phyloP scores from a whole-genome alignment of 1,284 basidiomycete species.

The Ganoderma meredithae region DNA sequence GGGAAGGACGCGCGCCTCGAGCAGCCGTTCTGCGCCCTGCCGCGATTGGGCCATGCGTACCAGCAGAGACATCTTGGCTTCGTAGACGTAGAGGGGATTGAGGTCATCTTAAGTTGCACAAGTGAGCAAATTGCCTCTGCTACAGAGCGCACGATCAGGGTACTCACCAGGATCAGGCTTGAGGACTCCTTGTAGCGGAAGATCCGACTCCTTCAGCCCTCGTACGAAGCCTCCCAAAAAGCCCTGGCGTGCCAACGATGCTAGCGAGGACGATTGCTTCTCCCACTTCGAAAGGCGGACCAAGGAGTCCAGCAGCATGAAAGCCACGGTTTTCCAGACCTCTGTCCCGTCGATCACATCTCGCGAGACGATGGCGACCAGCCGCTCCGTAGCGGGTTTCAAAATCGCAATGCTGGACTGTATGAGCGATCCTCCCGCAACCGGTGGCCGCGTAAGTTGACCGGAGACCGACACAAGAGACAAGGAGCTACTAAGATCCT shows the following conservation, averaged over 20 bases:
- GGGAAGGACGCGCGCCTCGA: slow-evolving; percentile 83
- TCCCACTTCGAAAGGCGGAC: slow-evolving; percentile 72
- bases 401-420: slow-evolving; percentile 67
- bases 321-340: slow-evolving; percentile 96
- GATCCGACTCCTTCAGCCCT: slow-evolving; percentile 86
- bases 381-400: slow-evolving; percentile 73
- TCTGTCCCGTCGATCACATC: slow-evolving; percentile 96
- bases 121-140: not conserved
- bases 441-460: slow-evolving; percentile 34
- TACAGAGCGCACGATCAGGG: not conserved
- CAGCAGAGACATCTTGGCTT: slow-evolving; percentile 91
- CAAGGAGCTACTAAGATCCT: slow-evolving; percentile 50
- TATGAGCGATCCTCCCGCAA: slow-evolving; percentile 57
- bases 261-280: slow-evolving; percentile 64
- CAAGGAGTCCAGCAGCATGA: slow-evolving; percentile 85
- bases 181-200: slow-evolving; percentile 80
- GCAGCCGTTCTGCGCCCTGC: slow-evolving; percentile 84
- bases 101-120: slow-evolving; percentile 74
- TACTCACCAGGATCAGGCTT: slow-evolving; percentile 85
- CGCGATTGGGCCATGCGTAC: slow-evolving; percentile 85
- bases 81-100: slow-evolving; percentile 94
- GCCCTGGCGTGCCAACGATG: slow-evolving; percentile 77
- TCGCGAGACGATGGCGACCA: slow-evolving; percentile 81
- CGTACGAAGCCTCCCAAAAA: slow-evolving; percentile 86
- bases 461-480: slow-evolving; percentile 37